Base-by-base conservation (phyloP, 352 stramenopile species). In the Phytophthora hybrid region DNA sequence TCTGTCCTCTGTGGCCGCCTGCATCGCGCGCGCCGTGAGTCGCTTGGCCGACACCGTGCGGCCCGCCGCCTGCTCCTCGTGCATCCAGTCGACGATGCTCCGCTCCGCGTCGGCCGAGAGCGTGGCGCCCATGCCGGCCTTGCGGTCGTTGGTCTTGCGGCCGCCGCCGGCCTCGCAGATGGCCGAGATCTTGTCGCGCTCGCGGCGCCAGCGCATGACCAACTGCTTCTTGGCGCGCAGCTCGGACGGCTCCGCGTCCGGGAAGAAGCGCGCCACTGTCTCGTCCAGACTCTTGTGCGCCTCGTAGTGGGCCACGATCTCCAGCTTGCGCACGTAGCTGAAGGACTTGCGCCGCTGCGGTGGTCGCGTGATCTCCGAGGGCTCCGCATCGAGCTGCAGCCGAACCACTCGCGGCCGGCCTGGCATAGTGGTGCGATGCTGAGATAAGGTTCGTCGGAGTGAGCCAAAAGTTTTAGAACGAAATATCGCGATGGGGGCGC, bases 121-220 rank as follows among this genome's bases (percentile, higher is more conserved):
- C 53, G 70, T 77, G 32, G 64, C 59, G 32, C 70, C 64, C 70
- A 77, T 77, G 32, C 70, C 70, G 57, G 56, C 19, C 46, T 58
- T 65, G 32, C 70, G 70, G 37, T 77, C 64, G 18, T 77, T 77
- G 44, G 57, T 73, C 59, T 77, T 73, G 19, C 53, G 58, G 21
- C 70, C 70, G 5, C 70, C 64, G 8, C 64, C 64, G 6, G 70
- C 58, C 32, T 64, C 64, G 21, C 70, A 77, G 13, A 77, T 77
- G 18, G 70, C 63, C 4, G 54, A 65, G 37, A 77, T 77, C 56
- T 77, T 77, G 37, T 31, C 47, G 18, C 65, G 70, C 13, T 77
- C 59, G 46, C 70, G 65, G 13, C 58, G 51, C 70, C 70, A 77
- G 34, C 70, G 58, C 59, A 73, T 70, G 31, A 77, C 14, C 10